These are phyloP conservation scores for Trichoderma atrobrunneum DNA, from an alignment of 2,329 filamentous ascomycete genomes.

Conservation along the genomic window DNA sequence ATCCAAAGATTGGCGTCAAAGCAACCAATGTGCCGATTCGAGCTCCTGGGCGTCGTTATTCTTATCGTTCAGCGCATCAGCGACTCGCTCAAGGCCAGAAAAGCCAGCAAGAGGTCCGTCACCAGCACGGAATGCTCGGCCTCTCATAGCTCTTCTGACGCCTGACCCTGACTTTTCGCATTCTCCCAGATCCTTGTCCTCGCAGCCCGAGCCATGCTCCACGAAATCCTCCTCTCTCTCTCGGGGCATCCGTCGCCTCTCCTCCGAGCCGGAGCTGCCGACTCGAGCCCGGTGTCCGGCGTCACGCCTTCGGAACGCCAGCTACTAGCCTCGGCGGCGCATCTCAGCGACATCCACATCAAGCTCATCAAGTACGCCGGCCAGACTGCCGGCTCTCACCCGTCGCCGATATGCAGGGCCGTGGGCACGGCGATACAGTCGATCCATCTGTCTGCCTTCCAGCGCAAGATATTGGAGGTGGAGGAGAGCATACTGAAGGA, in stretches of 20 bases:
- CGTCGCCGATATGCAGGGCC: conserved; percentile 81
- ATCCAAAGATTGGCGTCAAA: not conserved
- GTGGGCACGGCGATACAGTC: conserved; percentile 75
- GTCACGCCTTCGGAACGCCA: conserved; percentile 78
- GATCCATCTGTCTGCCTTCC: conserved; percentile 75
- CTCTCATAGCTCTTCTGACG: conserved; percentile 4
- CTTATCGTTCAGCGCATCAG: conserved; percentile 45
- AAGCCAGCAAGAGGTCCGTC: conserved; percentile 27
- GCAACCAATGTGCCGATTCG: conserved; percentile 51
- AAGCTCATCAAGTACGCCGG: conserved; percentile 66
- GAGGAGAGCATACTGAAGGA: conserved; percentile 73
- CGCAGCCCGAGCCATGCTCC: conserved; percentile 65
- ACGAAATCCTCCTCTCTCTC: conserved; percentile 95
- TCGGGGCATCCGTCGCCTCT: conserved; percentile 90
- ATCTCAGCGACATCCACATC: conserved; percentile 75
- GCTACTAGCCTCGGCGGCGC: conserved; percentile 72
- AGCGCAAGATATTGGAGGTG: conserved; percentile 78
- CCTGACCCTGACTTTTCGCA: conserved; percentile 11
- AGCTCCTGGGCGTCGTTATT: conserved; percentile 50
- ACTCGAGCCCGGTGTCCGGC: conserved; percentile 45
- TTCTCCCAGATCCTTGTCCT: conserved; percentile 7
- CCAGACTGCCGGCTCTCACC: conserved; percentile 66
- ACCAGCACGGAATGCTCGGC: not conserved
- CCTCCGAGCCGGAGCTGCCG: conserved; percentile 57
- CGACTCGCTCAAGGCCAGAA: conserved; percentile 39